Percentiles rank a stretch among this genome's conserved stretches.
These are phyloP conservation scores for Panicum hallii DNA, from an alignment of 202 grass and related monocot genomes.

Conservation along the genomic window DNA sequence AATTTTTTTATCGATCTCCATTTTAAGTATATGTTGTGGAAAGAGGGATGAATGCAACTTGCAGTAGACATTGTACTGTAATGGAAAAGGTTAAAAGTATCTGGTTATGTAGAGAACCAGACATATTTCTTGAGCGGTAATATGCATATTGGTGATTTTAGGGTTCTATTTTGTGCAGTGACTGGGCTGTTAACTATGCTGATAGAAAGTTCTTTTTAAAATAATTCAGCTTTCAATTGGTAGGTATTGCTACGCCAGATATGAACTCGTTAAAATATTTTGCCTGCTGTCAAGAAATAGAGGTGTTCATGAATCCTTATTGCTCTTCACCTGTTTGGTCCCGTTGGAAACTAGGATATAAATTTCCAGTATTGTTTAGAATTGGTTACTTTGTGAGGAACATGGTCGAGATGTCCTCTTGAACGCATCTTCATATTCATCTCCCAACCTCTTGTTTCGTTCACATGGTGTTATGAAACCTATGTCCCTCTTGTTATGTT, in stretches of 20 bases:
- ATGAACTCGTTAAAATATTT: slow-evolving; percentile 24
- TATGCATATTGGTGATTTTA: background rate
- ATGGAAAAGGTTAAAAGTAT: background rate
- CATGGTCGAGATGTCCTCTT: slow-evolving; percentile 1
- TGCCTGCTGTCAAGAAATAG: background rate
- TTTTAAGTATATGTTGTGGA: slow-evolving; percentile 1
- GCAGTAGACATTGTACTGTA: background rate
- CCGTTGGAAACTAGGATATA: slow-evolving; percentile 17
- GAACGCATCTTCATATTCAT: slow-evolving; percentile 2
- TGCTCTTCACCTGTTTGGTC: background rate
- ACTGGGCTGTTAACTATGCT: background rate
- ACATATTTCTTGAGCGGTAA: slow-evolving; percentile 8
- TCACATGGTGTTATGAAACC: background rate
- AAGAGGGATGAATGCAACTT: slow-evolving; percentile 8
- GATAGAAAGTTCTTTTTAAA: background rate
- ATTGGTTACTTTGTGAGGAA: background rate
- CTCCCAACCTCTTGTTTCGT: background rate
- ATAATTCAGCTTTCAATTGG: background rate
- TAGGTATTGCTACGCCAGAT: background rate
- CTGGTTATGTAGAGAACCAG: slow-evolving; percentile 10
- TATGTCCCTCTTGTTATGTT: background rate
- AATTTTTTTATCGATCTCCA: background rate
- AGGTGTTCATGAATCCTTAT: background rate
- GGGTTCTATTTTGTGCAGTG: slow-evolving; percentile 23
- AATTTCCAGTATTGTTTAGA: slow-evolving; percentile 7